phyloP scores from a whole-genome alignment of 495 filamentous ascomycete genomes.

The Cetradonia linearis region DNA sequence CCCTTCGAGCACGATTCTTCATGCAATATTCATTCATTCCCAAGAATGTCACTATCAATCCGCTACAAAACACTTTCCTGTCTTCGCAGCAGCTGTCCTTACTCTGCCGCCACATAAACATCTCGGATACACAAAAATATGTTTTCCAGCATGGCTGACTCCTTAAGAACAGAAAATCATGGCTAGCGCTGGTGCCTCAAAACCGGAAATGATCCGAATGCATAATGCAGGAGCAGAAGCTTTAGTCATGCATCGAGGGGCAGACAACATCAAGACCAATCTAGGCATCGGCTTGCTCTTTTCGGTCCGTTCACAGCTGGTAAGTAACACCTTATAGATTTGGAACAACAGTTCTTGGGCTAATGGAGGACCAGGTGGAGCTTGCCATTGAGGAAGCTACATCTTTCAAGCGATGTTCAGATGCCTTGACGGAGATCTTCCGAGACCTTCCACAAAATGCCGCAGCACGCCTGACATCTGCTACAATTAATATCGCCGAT shows the following conservation, averaged over 20 bases:
- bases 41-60: not conserved
- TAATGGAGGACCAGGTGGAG: constrained; percentile 12
- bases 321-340: not conserved
- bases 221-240: constrained; percentile 22
- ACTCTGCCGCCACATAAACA: no score
- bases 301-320: constrained; percentile 21
- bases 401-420: constrained; percentile 21
- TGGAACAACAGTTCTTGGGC: not conserved
- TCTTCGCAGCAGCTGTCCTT: not conserved
- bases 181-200: constrained; percentile 9
- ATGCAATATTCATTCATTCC: not conserved
- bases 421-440: constrained; percentile 14
- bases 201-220: constrained; percentile 14
- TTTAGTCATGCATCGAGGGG: constrained; percentile 21
- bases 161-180: constrained; percentile 12
- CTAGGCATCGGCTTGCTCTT: constrained; percentile 21
- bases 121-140: not conserved
- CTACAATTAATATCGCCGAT: constrained; percentile 21
- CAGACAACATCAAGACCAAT: constrained; percentile 13
- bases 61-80: not conserved
- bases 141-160: not conserved
- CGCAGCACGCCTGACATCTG: constrained; percentile 20
- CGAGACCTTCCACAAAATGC: constrained; percentile 14
- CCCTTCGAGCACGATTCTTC: not conserved
- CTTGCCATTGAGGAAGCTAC: constrained; percentile 19